Base-by-base conservation (phyloP, 192 early-diverging fungal species). In the Podila epicladia region DNA sequence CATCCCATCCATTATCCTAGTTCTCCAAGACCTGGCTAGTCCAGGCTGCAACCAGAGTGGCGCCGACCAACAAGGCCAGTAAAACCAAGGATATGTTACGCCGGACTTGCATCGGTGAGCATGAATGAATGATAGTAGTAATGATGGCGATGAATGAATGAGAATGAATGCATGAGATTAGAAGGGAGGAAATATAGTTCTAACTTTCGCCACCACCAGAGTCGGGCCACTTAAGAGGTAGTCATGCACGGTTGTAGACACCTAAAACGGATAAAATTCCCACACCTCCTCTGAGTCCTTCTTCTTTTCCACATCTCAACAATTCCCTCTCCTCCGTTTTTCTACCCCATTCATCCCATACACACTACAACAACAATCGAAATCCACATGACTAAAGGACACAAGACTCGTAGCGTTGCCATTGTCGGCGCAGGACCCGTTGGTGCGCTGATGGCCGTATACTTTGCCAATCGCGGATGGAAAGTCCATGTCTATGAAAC, bases 381-480 rank as follows among this genome's bases (percentile, higher is more conserved):
- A 45, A 45, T 62, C n/a, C 11, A 51, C n/a, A 77, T 69, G 66
- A 66, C 63, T 0, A 57, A 37, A 38, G 62, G 62, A n/a, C 8
- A 8, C 22, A 67, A 80, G 22, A 60, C 71, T 41, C 79, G 80
- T 48, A 70, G 69, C 28, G 95, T 97, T 9, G 89, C 87, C 19
- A 88, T 99, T 66, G 86, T 99, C 5, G 97, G 97, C 53, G 97
- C 93, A 61, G 97, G 97, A n/a, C 92, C 95, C 32, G 97, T 99
- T 22, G 97, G 97, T 4, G 87, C 93, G 2, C 89, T 99, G 49
- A 85, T 91, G 24, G 93, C 95, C 13, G 92, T 97, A 64, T 97
- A 95, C 82, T 93, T 96, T 89, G 96, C 95, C 32, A 89, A 93
- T 82, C 90, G 95, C 63, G 96, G 95, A 9, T 99, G 96, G 95